These are phyloP conservation scores for Eimeria necatrix DNA, from an alignment of 169 alveolate species.

Conservation along the genomic window DNA sequence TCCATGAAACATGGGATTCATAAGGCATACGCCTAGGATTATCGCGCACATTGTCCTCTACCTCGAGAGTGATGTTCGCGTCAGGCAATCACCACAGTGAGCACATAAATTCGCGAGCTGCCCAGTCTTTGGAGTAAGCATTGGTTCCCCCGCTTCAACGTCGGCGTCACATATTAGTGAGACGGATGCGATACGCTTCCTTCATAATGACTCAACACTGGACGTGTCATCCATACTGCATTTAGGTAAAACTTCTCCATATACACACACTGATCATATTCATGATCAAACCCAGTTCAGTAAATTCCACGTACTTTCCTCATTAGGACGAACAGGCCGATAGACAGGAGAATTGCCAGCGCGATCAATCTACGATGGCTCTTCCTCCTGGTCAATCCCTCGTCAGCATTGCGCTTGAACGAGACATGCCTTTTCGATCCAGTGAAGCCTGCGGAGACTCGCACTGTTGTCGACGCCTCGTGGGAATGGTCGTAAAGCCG, in stretches of 20 bases:
- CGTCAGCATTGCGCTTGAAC: background rate
- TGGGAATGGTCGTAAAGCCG: background rate
- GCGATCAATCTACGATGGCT: background rate
- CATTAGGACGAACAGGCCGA: background rate
- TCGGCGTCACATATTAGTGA: background rate
- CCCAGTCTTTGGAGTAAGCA: background rate
- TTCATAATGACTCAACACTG: background rate
- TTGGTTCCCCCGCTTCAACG: background rate
- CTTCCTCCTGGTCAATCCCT: background rate
- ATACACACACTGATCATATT: background rate
- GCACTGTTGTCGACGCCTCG: background rate
- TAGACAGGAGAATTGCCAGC: constrained; percentile 15
- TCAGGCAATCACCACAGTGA: too few relatives aligned
- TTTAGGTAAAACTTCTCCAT: background rate
- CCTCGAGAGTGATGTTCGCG: too few relatives aligned
- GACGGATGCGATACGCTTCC: background rate
- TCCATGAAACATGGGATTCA: too few relatives aligned
- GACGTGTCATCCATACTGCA: background rate
- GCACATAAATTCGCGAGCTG: too few relatives aligned
- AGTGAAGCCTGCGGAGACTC: constrained; percentile 5
- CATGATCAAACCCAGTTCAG: background rate
- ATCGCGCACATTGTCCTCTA: too few relatives aligned
- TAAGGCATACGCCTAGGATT: too few relatives aligned
- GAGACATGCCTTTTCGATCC: background rate
- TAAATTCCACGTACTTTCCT: background rate